Percentiles rank a stretch among this genome's conserved stretches.
Conservation (phyloP, 768 basidiomycete genomes). For the Trametes maxima region DNA sequence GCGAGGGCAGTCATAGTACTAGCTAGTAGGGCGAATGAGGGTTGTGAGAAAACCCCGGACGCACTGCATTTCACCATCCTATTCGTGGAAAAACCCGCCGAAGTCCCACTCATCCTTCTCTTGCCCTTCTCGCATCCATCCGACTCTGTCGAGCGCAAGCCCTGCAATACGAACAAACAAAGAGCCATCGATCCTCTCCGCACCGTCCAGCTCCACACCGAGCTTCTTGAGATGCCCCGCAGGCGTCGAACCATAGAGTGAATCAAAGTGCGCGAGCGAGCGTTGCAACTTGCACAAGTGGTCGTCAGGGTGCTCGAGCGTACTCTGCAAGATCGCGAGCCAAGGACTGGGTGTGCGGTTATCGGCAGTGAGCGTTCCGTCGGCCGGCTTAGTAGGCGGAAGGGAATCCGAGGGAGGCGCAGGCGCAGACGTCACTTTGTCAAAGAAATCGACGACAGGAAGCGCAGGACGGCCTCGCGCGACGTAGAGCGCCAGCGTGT, state of each 20-base stretch:
- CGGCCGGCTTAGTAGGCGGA: slow-evolving; percentile 24
- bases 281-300: slow-evolving; percentile 51
- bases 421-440: slow-evolving; percentile 43
- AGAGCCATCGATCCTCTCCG: slow-evolving; percentile 57
- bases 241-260: slow-evolving; percentile 45
- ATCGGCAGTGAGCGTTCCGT: slow-evolving; percentile 35
- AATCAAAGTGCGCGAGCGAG: slow-evolving; percentile 48
- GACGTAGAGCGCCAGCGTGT: slow-evolving; percentile 50
- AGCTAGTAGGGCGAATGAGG: too few species aligned
- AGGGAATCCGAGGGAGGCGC: slow-evolving; percentile 29
- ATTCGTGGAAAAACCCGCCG: slow-evolving; percentile 31
- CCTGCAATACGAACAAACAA: slow-evolving; percentile 60
- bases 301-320: slow-evolving; percentile 59
- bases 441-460: slow-evolving; percentile 40
- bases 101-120: slow-evolving; percentile 30
- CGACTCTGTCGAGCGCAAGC: slow-evolving; percentile 36
- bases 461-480: slow-evolving; percentile 50
- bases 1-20: too few species aligned
- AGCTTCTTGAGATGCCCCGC: slow-evolving; percentile 33
- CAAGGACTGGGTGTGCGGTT: slow-evolving; percentile 54
- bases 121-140: slow-evolving; percentile 45
- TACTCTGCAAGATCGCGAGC: slow-evolving; percentile 52
- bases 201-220: slow-evolving; percentile 41
- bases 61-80: neutral
- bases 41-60: too few species aligned